These are phyloP conservation scores for Mycena haematopus DNA, from an alignment of 768 basidiomycete genomes.

Conservation along the genomic window DNA sequence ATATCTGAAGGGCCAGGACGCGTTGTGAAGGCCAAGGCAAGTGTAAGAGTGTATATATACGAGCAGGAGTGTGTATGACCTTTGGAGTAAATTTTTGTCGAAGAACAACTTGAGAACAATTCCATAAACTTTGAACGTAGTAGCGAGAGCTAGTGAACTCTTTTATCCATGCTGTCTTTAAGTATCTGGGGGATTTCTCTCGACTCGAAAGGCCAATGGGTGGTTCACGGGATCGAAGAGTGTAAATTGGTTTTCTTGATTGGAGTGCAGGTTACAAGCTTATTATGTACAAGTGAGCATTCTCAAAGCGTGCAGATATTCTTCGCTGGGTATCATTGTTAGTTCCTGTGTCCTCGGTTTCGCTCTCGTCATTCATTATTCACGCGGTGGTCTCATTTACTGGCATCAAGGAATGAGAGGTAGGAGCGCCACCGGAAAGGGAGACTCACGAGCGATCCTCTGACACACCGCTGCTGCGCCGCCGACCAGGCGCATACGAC, in stretches of 20 bases:
- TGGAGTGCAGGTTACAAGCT: too few relatives aligned
- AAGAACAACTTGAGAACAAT: too few relatives aligned
- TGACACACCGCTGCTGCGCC: neutral
- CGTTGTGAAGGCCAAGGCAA: conserved; percentile 1
- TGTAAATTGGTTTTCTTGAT: too few relatives aligned
- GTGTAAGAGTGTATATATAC: neutral
- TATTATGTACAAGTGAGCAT: neutral
- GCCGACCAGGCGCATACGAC: neutral
- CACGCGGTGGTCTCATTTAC: neutral
- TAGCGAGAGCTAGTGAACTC: too few relatives aligned
- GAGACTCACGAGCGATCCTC: conserved; percentile 2
- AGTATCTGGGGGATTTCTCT: too few relatives aligned
- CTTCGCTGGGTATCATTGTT: neutral
- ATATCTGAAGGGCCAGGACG: conserved; percentile 30
- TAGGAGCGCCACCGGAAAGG: neutral
- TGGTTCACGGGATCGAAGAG: too few relatives aligned
- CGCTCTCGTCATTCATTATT: neutral
- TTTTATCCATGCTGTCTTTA: too few relatives aligned
- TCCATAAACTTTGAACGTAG: too few relatives aligned
- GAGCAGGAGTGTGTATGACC: neutral
- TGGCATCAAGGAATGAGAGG: neutral
- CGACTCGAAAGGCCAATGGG: too few relatives aligned
- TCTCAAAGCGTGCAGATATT: neutral
- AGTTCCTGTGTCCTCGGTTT: neutral
- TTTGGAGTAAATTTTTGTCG: neutral